phyloP scores from a whole-genome alignment of 1,139 yeast genomes.

The Pichia kudriavzevii region DNA sequence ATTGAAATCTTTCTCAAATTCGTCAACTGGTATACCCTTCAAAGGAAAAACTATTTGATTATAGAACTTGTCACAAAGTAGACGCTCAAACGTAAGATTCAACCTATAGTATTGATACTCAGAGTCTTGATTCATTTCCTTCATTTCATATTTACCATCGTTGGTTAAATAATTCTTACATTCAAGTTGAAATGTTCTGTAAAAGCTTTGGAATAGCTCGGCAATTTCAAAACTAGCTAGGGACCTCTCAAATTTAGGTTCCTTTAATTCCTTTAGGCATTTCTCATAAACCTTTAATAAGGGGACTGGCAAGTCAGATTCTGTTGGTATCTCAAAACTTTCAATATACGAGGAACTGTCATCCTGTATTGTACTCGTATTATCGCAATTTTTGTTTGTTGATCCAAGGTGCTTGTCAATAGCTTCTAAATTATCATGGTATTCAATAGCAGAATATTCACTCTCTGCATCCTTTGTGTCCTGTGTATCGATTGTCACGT shows the following conservation, averaged over 20 bases:
- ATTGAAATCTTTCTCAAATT: constrained; percentile 22
- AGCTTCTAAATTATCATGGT: constrained; percentile 7
- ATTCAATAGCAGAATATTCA: constrained; percentile 2
- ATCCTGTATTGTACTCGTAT: constrained; percentile 1
- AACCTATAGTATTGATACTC: constrained; percentile 25
- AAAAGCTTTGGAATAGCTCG: constrained; percentile 47
- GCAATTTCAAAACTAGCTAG: constrained; percentile 45
- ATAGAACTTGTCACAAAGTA: constrained; percentile 35
- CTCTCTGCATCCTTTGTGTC: constrained; percentile 5
- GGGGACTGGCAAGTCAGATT: constrained; percentile 31
- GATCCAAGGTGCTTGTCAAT: constrained; percentile 3
- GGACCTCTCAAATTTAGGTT: constrained; percentile 50
- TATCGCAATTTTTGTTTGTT: background rate
- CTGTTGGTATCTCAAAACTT: constrained; percentile 14
- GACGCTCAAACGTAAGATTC: constrained; percentile 34
- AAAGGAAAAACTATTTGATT: constrained; percentile 31
- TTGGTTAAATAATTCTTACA: constrained; percentile 23
- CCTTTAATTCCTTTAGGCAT: constrained; percentile 44
- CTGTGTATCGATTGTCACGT: constrained; percentile 5
- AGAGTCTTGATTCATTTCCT: constrained; percentile 25
- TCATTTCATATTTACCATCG: constrained; percentile 17
- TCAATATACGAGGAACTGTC: constrained; percentile 12
- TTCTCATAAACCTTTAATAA: constrained; percentile 30
- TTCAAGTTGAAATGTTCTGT: constrained; percentile 29
- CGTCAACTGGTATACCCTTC: constrained; percentile 24